Evolutionary conservation across 1,139 yeast species (phyloP), one percentile per base, ranked within the genome.

Genomic region (Pichia inconspicua): DNA sequence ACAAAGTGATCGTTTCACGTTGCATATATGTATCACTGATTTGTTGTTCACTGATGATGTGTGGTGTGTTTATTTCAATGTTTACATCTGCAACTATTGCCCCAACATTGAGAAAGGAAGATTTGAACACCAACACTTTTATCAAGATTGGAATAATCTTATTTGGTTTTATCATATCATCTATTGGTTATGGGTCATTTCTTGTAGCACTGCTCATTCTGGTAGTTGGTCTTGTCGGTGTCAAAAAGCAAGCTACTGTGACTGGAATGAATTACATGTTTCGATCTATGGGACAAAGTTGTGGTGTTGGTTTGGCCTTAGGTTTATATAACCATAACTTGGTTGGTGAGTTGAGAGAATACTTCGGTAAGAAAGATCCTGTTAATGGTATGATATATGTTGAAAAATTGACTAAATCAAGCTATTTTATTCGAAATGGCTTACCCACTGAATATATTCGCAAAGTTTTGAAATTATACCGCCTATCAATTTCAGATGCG

Each of bases 1-100:
- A 80, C 55, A 70, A 82, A 1, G 73, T 69, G 43, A 81, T 83
- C 55, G 71, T 79, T 34, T 74, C 73, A 55, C 75, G 76, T 41
- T 78, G 83, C 1, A 75, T 80, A 17, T 73, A 75, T 25, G 55
- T 57, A 10, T 60, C 67, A 5, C 47, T 59, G 7, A 15, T 43
- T 14, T 60, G 63, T 22, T 61, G 64, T 43, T 9, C 54, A 0
- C 40, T 57, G 0, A 61, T 65, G 19, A 55, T 58, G n/a, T 6
- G 42, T 2, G 71, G 70, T 2, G 52, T 59, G 12, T 34, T 57
- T 5, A 14, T 58, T 2, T 46, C 58, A 2, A 53, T 59, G 43
- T 35, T 51, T 9, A 43, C 58, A 11, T 53, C 56, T 2, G 37
- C 48, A 15, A 27, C 48, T 14, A 46, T 61, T 2, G 56, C 57